Evolutionary conservation across 176 grass and related monocot genomes (phyloP), one percentile per base, ranked within the genome.

Genomic region (Rhynchospora breviuscula): DNA sequence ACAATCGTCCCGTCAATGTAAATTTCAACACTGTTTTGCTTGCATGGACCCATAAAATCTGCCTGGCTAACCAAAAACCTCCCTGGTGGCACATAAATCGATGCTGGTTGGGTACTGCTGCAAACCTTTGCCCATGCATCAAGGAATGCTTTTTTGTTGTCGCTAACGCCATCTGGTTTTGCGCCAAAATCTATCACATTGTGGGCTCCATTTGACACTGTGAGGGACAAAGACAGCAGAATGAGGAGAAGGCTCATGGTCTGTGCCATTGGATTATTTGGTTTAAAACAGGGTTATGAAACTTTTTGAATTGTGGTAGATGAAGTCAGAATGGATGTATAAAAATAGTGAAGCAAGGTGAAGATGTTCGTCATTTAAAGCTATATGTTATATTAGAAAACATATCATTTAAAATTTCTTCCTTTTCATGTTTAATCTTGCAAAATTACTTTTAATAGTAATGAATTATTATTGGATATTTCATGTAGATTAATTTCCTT

Each of bases 121-220:
- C 90, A 92, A 40, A 88, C 86, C 1, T 82, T 81, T 0, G 61
- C 56, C 88, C 92, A 94, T 46, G 92, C 86, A 2, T 79, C 31
- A 0, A 79, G 80, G 80, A 94, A 94, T 43, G 89, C 74, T 18
- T 6, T 8, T 8, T 83, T 70, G 17, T 89, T 63, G 75, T 94
- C 92, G 2, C 59, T 15, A 60, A 2, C 0, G 22, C 87, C 85
- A 13, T 71, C 89, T 7, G 87, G 66, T 52, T 67, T 64, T 35
- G 92, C 92, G 12, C 92, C 89, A 52, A 86, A 94, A 86, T 82
- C 80, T 47, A 88, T 62, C 8, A 94, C 79, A 56, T 56, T 91
- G 87, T 86, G 91, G 83, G 74, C 87, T 21, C 59, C 74, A 44
- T 10, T 76, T 21, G 53, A 45, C 18, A 21, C 2, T 4, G 48